Conservation (phyloP, 2,329 filamentous ascomycete genomes). For the Lachnellula hyalina region DNA sequence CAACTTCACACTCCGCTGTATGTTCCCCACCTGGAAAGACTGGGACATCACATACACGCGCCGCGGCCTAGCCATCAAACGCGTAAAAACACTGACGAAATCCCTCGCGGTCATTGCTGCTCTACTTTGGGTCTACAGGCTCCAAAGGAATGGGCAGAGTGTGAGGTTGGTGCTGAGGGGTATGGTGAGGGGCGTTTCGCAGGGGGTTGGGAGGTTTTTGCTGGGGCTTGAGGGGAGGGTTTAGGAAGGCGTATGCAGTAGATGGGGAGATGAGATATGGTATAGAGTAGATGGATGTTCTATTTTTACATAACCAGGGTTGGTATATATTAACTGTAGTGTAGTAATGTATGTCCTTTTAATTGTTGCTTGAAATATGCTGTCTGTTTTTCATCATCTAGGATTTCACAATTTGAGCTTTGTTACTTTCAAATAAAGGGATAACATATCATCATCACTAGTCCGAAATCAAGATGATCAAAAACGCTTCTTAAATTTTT, state of each 20-base stretch:
- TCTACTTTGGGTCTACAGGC: neutral
- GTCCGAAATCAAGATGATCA: no score
- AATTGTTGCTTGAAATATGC: no score
- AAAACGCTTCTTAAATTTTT: no score
- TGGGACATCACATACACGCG: conserved; percentile 47
- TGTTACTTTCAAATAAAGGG: no score
- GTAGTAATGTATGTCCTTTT: no score
- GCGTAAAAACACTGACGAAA: conserved; percentile 18
- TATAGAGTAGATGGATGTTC: no score
- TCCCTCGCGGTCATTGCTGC: conserved; percentile 5
- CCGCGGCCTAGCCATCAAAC: conserved; percentile 38
- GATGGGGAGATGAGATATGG: no score
- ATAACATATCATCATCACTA: no score
- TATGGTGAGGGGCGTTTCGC: neutral
- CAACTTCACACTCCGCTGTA: conserved; percentile 44
- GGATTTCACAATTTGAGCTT: no score
- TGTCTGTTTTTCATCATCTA: no score
- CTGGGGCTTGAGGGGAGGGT: neutral
- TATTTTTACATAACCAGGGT: no score
- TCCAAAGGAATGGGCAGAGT: neutral
- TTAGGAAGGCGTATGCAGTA: neutral
- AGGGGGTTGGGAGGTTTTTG: neutral
- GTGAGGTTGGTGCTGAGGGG: neutral
- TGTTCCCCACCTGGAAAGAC: conserved; percentile 48
- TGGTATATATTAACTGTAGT: no score